These are phyloP conservation scores for Coprinopsis sp. DNA, from an alignment of 768 basidiomycete genomes.

Conservation along the genomic window DNA sequence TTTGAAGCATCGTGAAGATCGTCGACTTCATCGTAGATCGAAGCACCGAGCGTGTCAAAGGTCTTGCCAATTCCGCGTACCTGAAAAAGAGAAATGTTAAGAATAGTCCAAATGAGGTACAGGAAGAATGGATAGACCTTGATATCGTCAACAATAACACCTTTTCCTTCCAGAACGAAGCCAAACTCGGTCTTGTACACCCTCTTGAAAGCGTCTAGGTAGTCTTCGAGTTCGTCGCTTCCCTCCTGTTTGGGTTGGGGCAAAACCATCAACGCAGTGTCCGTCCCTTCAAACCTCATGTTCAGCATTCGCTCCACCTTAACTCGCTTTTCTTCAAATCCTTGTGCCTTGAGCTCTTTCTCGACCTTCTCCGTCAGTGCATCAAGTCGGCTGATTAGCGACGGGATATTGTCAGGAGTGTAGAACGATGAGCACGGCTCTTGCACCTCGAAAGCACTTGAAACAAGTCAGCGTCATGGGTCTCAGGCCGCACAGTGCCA, in stretches of 20 bases:
- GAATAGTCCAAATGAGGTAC: neutral
- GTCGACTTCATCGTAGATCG: conserved; percentile 72
- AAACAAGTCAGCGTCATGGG: neutral
- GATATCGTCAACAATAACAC: conserved; percentile 85
- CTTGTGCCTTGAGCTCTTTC: conserved; percentile 59
- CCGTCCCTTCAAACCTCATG: conserved; percentile 92
- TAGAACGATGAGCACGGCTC: conserved; percentile 86
- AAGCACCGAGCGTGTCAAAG: conserved; percentile 73
- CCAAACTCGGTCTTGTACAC: conserved; percentile 87
- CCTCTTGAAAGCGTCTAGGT: conserved; percentile 72
- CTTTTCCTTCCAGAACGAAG: conserved; percentile 81
- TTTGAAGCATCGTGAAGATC: conserved; percentile 29
- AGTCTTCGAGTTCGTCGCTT: conserved; percentile 63
- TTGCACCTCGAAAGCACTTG: conserved; percentile 79
- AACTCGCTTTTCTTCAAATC: conserved; percentile 72
- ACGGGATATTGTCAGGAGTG: conserved; percentile 48
- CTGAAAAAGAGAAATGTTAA: conserved; percentile 25
- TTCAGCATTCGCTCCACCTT: conserved; percentile 79
- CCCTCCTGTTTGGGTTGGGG: conserved; percentile 41
- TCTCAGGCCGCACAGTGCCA: neutral
- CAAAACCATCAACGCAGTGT: conserved; percentile 88
- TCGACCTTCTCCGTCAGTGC: conserved; percentile 59
- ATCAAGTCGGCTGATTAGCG: conserved; percentile 64
- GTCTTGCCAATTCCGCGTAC: conserved; percentile 91
- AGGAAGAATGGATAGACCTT: conserved; percentile 50